Conservation (phyloP, 257 asterid genomes). For the Cruciata laevipes region DNA sequence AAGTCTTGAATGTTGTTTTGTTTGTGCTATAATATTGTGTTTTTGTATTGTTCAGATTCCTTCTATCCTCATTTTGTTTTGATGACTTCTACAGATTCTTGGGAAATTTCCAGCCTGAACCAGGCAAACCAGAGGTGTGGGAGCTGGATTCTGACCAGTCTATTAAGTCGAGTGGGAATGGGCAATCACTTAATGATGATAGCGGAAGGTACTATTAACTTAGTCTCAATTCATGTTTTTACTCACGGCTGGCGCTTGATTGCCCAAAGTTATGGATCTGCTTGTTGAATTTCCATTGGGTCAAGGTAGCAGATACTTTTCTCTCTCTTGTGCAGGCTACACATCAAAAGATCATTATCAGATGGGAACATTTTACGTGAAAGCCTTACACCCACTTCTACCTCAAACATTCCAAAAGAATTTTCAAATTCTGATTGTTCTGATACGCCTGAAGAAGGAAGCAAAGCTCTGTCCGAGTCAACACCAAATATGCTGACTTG, state of each 20-base stretch:
- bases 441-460: conserved; percentile 39
- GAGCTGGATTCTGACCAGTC: conserved; percentile 70
- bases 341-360: conserved; percentile 72
- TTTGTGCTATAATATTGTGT: neutral
- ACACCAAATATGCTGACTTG: conserved; percentile 57
- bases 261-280: neutral
- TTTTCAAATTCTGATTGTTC: conserved; percentile 42
- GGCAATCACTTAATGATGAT: conserved; percentile 38
- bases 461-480: conserved; percentile 54
- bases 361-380: conserved; percentile 80
- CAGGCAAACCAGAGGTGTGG: conserved; percentile 82
- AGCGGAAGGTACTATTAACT: conserved; percentile 43
- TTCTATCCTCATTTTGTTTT: conserved; percentile 10
- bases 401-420: conserved; percentile 33
- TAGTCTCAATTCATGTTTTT: neutral
- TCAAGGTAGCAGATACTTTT: conserved; percentile 13
- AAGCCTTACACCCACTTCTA: conserved; percentile 41
- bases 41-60: neutral
- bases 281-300: neutral
- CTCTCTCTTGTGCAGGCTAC: conserved; percentile 37
- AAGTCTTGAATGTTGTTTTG: neutral
- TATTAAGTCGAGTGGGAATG: conserved; percentile 47
- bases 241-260: too few relatives aligned
- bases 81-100: conserved; percentile 56
- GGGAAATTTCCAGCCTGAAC: conserved; percentile 84